Evolutionary conservation across 176 grass and related monocot genomes (phyloP).

Genomic region (Oryza glaberrima): DNA sequence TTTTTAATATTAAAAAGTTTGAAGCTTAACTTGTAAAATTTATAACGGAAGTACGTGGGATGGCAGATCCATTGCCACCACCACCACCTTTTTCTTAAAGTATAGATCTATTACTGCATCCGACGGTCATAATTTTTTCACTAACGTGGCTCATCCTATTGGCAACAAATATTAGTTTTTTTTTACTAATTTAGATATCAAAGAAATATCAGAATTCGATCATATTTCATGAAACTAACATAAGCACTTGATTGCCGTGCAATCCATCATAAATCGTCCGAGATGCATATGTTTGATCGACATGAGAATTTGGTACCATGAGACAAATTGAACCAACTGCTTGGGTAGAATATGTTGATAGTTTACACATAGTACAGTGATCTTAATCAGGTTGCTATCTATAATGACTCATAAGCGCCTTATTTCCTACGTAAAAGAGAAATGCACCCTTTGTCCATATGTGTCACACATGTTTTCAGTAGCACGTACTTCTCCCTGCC

Average conservation of each 20-base stretch:
- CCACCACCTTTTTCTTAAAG: too few species aligned
- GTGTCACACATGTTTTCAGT: not conserved
- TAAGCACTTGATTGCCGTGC: not conserved
- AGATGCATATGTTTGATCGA: not conserved
- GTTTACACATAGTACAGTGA: not conserved
- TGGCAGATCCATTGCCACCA: too few species aligned
- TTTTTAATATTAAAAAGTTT: too few species aligned
- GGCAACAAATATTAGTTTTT: too few species aligned
- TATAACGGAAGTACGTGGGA: too few species aligned
- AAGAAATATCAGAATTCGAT: not conserved
- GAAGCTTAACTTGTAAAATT: too few species aligned
- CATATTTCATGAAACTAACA: not conserved
- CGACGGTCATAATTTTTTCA: too few species aligned
- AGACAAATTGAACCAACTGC: not conserved
- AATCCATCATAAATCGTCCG: not conserved
- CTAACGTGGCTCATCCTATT: too few species aligned
- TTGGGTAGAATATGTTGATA: not conserved
- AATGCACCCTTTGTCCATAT: not conserved
- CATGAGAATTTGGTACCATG: not conserved
- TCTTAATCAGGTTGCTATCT: not conserved
- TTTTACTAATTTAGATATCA: not conserved
- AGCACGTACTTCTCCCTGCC: not conserved
- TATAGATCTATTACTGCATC: too few species aligned
- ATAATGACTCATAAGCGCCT: not conserved
- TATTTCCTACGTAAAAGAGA: not conserved